Evolutionary conservation across 2,329 filamentous ascomycete genomes (phyloP).

Genomic region (Cladosporium velox): DNA sequence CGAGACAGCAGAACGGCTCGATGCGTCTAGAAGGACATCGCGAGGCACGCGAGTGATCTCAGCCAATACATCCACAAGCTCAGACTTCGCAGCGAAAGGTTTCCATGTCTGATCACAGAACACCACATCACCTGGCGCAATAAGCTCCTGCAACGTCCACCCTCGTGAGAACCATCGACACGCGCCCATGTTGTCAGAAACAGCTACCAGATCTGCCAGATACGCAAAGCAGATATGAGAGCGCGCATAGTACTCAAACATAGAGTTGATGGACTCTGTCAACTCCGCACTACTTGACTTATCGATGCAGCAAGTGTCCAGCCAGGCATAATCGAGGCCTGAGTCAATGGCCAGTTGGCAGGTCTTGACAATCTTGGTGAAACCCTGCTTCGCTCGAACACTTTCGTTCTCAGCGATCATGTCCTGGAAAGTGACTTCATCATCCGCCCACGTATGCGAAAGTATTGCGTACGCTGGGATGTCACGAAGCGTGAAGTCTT

Average conservation of each 20-base stretch:
- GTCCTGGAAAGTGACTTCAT: constrained; percentile 25
- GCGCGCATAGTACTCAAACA: constrained; percentile 28
- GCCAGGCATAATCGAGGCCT: constrained; percentile 26
- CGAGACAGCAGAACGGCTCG: neutral
- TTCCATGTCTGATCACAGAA: constrained; percentile 26
- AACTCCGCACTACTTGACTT: constrained; percentile 26
- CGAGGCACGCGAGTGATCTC: neutral
- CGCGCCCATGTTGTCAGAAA: neutral
- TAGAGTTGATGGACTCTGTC: constrained; percentile 28
- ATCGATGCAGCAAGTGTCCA: constrained; percentile 32
- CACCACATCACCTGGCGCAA: constrained; percentile 19
- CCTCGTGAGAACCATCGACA: constrained; percentile 25
- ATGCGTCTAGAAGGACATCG: neutral
- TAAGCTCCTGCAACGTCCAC: constrained; percentile 28
- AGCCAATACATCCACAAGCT: neutral
- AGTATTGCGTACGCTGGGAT: constrained; percentile 24
- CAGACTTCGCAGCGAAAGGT: constrained; percentile 24
- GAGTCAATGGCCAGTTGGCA: constrained; percentile 8
- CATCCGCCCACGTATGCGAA: constrained; percentile 22
- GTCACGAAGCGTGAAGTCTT: constrained; percentile 9
- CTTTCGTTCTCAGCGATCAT: constrained; percentile 8
- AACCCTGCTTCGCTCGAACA: neutral
- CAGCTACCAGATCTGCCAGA: constrained; percentile 1
- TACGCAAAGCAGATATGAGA: constrained; percentile 27
- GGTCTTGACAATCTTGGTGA: neutral